phyloP scores from a whole-genome alignment of 2,329 filamentous ascomycete species.

The Colletotrichum theobromicola region DNA sequence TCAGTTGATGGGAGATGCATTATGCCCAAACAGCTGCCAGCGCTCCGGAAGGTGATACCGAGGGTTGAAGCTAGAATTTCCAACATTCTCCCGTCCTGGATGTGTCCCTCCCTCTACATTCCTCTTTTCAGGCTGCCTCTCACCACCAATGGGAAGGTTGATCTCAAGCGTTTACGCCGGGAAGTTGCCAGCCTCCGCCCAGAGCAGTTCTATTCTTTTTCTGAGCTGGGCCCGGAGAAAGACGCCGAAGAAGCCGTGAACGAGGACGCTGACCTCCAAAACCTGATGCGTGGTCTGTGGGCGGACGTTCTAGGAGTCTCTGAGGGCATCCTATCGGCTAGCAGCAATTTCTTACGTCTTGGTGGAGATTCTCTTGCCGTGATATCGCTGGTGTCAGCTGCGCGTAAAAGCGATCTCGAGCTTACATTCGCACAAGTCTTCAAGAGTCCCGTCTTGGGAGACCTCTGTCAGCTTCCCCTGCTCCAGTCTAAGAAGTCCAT shows the following conservation, averaged over 20 bases:
- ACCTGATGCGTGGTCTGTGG: not conserved
- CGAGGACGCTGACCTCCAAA: not conserved
- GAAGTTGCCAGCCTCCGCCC: not conserved
- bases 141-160: not conserved
- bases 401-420: not conserved
- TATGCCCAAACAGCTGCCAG: not conserved
- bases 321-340: constrained; percentile 4
- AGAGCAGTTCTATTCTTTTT: constrained; percentile 4
- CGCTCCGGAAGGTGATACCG: not conserved
- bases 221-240: not conserved
- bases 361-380: constrained; percentile 30
- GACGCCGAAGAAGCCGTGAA: not conserved
- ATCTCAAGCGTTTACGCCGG: not conserved
- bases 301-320: not conserved
- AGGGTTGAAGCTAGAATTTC: not conserved
- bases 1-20: not conserved
- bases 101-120: constrained; percentile 10
- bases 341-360: constrained; percentile 27
- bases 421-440: constrained; percentile 8
- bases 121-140: not conserved
- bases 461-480: not conserved
- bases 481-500: not conserved
- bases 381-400: constrained; percentile 24
- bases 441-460: not conserved
- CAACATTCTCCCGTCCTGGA: constrained; percentile 3